Base-by-base conservation (phyloP, 208 protist genomes). In the Acanthamoeba triangularis region DNA sequence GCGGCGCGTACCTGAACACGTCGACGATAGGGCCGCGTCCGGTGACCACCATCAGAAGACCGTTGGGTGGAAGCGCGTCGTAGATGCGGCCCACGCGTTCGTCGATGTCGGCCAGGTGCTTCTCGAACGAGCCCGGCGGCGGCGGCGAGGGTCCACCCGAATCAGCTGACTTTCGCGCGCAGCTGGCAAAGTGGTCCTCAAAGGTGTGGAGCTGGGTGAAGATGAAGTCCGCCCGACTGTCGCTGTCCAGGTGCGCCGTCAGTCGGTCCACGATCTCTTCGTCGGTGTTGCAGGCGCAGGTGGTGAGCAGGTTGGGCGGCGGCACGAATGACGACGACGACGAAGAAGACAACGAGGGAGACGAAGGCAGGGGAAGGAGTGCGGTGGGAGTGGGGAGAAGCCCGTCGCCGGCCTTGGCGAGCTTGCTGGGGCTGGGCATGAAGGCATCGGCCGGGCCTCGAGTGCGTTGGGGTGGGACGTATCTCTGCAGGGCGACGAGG, bases 121-220 rank as follows among this genome's bases (percentile, higher is more conserved):
- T 20, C 47, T 90, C 49, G 28, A 44, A 37, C 23, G 44, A 63
- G 25, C 16, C 20, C 11, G n/a, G 56, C 10, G 80, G 30, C 7
- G 18, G 23, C 30, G 30, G 41, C 30, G n/a, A 1, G 69, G 11
- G 35, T 6, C 69, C 69, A 28, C 33, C 33, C 30, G 72, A 11
- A 49, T 10, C 28, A 14, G 30, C n/a, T 30, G 63, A 33, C 63
- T 13, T 6, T 69, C 63, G 63, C 63, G 63, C 63, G 20, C 14
- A 14, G 20, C 11, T 25, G 30, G 72, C 41, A n/a, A 80, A 90
- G 54, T 90, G n/a, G 54, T 90, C 82, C 54, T 90, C 82, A 10
- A 90, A 23, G 41, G 49, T 20, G 33, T 90, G 82, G 25, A 90
- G 44, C 82, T 90, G 82, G 49, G 82, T n/a, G 44, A 90, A 63